phyloP scores from a whole-genome alignment of 129 eudicot genomes.

The carrot (Daucus carota) region DH1_v3.0 NC_030387.2:10530001-10530500 shows the following conservation, averaged over 20 bases:
- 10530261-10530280: conserved; percentile 55
- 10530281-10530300: conserved; percentile 38
- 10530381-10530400: too few relatives aligned
- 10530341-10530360: background rate
- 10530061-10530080: conserved; percentile 29
- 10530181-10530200: conserved; percentile 38
- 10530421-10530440: background rate
- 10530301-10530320: background rate
- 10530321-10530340: background rate
- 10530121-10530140: background rate
- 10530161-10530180: background rate
- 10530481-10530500: background rate
- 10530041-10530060: conserved; percentile 61
- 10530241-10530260: conserved; percentile 64
- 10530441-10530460: too few relatives aligned
- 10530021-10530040: conserved; percentile 63
- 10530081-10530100: conserved; percentile 64
- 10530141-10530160: too few relatives aligned
- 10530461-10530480: background rate
- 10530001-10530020: conserved; percentile 63
- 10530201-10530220: conserved; percentile 61
- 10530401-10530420: background rate
- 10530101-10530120: conserved; percentile 45
- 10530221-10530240: conserved; percentile 43
- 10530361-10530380: background rate